phyloP scores from a whole-genome alignment of 176 grass and related monocot genomes.

The Juncus inflexus region DNA sequence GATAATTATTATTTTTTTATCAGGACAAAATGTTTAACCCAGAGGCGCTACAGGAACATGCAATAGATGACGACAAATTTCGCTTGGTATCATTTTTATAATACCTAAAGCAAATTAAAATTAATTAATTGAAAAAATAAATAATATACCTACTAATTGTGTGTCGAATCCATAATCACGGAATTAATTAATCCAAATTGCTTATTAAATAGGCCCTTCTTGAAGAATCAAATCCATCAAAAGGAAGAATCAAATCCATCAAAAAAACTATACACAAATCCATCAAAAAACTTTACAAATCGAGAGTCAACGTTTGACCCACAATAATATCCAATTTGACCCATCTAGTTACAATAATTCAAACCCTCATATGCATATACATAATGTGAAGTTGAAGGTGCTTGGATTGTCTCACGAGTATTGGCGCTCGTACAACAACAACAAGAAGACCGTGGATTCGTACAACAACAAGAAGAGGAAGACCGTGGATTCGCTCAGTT shows the following conservation, averaged over 20 bases:
- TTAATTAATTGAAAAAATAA: no score
- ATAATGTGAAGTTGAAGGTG: constrained; percentile 55
- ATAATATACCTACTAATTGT: no score
- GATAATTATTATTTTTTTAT: neutral
- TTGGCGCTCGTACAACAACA: constrained; percentile 81
- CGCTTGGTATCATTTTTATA: no score
- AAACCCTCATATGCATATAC: no score
- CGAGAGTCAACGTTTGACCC: no score
- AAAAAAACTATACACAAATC: no score
- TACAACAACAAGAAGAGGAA: no score
- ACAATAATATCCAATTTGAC: no score
- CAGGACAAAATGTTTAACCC: constrained; percentile 64
- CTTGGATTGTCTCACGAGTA: constrained; percentile 82
- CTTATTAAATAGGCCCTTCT: constrained; percentile 93
- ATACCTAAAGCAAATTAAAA: no score
- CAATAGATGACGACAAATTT: constrained; percentile 32
- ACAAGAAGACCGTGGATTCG: constrained; percentile 44
- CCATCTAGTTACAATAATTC: no score
- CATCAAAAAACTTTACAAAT: no score
- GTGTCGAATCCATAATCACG: constrained; percentile 60
- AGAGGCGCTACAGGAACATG: constrained; percentile 59
- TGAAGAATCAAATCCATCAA: constrained; percentile 38
- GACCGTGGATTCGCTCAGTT: constrained; percentile 38
- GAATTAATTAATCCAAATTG: constrained; percentile 73
- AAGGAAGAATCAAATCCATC: no score